Percentiles rank a stretch among this genome's conserved stretches.
Conservation (phyloP, 2,329 filamentous ascomycete species). For the Calonectria pauciramosa region DNA sequence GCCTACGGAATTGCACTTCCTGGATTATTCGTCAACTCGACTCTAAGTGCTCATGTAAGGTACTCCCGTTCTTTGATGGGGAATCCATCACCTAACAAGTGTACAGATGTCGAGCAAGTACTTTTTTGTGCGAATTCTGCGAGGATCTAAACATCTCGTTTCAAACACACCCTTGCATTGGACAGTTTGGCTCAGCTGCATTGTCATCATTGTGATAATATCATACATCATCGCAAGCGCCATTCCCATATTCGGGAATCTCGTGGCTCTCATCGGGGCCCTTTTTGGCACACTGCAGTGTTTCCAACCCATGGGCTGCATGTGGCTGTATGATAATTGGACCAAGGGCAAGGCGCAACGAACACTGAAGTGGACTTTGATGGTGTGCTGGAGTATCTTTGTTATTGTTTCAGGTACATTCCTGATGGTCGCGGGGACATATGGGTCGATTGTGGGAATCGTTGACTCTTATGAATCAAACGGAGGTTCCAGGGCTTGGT, state of each 20-base stretch:
- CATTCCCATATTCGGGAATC: slow-evolving; percentile 28
- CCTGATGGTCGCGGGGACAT: slow-evolving; percentile 15
- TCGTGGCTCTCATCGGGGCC: slow-evolving; percentile 43
- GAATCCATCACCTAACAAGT: not conserved
- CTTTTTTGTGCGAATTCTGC: slow-evolving; percentile 12
- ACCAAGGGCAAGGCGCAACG: not conserved
- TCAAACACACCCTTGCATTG: slow-evolving; percentile 12
- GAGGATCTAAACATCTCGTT: slow-evolving; percentile 15
- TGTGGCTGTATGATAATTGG: slow-evolving; percentile 44
- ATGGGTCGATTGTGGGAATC: slow-evolving; percentile 14
- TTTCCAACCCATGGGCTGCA: slow-evolving; percentile 40
- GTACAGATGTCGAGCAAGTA: slow-evolving; percentile 8
- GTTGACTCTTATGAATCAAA: slow-evolving; percentile 47
- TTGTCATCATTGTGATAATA: slow-evolving; percentile 27
- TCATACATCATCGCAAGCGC: slow-evolving; percentile 42
- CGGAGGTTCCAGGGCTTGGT: slow-evolving; percentile 53
- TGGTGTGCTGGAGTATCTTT: slow-evolving; percentile 35
- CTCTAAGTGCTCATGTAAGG: slow-evolving; percentile 41
- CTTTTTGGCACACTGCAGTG: slow-evolving; percentile 44
- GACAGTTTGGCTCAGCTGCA: slow-evolving; percentile 32
- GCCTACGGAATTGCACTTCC: slow-evolving; percentile 56
- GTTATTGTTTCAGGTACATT: slow-evolving; percentile 27
- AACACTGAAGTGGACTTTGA: slow-evolving; percentile 26
- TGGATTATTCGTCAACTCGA: slow-evolving; percentile 46
- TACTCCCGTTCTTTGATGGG: not conserved